These are phyloP conservation scores for Cryptococcus jaspeensis DNA, from an alignment of 1,284 basidiomycete genomes.

Conservation along the genomic window DNA sequence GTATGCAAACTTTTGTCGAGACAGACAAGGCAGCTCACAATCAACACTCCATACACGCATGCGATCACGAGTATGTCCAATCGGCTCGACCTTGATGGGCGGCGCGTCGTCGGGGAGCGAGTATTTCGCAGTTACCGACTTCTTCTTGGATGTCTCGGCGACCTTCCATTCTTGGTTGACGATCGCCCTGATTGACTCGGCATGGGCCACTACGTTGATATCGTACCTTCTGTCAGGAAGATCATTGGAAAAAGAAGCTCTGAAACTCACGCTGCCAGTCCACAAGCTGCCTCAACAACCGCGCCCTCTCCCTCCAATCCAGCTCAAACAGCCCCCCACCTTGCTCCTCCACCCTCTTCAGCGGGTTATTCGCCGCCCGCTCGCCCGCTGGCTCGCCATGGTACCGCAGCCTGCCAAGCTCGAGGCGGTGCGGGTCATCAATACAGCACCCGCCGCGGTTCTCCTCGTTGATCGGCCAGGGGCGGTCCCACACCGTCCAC, in stretches of 20 bases:
- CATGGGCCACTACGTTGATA: constrained; percentile 32
- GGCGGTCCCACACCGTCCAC: constrained; percentile 48
- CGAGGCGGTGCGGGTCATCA: constrained; percentile 17
- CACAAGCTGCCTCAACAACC: constrained; percentile 46
- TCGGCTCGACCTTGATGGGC: constrained; percentile 29
- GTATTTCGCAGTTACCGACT: constrained; percentile 4
- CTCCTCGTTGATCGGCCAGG: constrained; percentile 46
- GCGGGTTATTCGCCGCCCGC: constrained; percentile 32
- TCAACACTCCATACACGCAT: constrained; percentile 49
- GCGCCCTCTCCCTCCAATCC: constrained; percentile 41
- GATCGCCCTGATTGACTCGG: constrained; percentile 33
- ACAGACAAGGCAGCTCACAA: constrained; percentile 24
- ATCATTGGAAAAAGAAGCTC: too few species aligned
- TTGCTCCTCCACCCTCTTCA: constrained; percentile 28
- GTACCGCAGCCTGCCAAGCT: constrained; percentile 37
- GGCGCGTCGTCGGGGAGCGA: constrained; percentile 9
- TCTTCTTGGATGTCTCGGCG: constrained; percentile 20
- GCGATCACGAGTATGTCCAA: constrained; percentile 44
- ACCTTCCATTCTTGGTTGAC: constrained; percentile 38
- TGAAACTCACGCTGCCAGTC: constrained; percentile 48
- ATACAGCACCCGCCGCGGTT: constrained; percentile 37
- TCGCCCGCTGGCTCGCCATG: constrained; percentile 27
- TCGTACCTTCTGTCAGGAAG: too few species aligned
- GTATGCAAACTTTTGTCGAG: neutral
- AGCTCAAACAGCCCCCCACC: constrained; percentile 45